These are phyloP conservation scores for Pyrenophora teres DNA, from an alignment of 2,329 filamentous ascomycete genomes.

Conservation along the genomic window DNA sequence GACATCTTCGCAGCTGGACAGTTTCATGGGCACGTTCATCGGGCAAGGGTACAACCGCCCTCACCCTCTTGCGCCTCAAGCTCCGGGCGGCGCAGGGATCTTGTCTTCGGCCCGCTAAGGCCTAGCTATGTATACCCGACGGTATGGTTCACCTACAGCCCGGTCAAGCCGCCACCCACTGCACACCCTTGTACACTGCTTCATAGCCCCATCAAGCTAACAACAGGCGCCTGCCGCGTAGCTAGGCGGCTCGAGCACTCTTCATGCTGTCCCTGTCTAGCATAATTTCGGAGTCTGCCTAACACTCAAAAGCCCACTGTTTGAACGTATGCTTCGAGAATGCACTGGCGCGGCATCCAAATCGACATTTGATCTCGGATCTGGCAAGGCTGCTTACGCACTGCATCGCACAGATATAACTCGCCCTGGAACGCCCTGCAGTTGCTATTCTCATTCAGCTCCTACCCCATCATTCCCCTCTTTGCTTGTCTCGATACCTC, in stretches of 20 bases:
- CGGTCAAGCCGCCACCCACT: slow-evolving; percentile 27
- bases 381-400: slow-evolving; percentile 28
- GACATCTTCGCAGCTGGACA: slow-evolving; percentile 8
- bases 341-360: slow-evolving; percentile 44
- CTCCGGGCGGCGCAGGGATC: slow-evolving; percentile 31
- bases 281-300: slow-evolving; percentile 48
- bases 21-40: slow-evolving; percentile 17
- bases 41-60: slow-evolving; percentile 24
- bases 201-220: slow-evolving; percentile 40
- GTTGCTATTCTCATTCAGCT: slow-evolving; percentile 21
- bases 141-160: slow-evolving; percentile 29
- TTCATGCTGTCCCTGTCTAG: slow-evolving; percentile 33
- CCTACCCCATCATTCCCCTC: slow-evolving; percentile 11
- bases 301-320: slow-evolving; percentile 39
- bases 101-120: slow-evolving; percentile 42
- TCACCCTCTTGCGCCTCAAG: slow-evolving; percentile 36
- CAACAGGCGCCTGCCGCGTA: slow-evolving; percentile 45
- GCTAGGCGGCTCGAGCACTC: slow-evolving; percentile 38
- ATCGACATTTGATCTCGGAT: slow-evolving; percentile 28
- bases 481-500: slow-evolving; percentile 10
- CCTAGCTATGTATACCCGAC: slow-evolving; percentile 31
- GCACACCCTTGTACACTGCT: slow-evolving; percentile 11
- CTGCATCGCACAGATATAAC: slow-evolving; percentile 38
- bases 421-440: slow-evolving; percentile 33
- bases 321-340: slow-evolving; percentile 32